Conservation (phyloP, 805 yeast species). For the Saturnispora hagleri region DNA sequence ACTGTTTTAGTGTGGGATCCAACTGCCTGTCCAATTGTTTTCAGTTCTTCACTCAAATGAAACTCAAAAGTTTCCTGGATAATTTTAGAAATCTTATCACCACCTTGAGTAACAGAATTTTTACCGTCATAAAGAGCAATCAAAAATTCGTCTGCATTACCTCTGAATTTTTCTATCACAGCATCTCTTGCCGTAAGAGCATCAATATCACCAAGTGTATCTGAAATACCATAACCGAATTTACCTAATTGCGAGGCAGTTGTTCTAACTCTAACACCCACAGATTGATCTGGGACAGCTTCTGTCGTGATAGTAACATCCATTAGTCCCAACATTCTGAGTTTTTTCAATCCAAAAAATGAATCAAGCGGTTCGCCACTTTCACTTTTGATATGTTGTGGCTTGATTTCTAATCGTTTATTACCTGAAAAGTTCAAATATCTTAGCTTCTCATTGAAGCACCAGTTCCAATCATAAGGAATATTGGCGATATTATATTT, state of each 20-base stretch:
- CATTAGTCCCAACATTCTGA: slow-evolving; percentile 77
- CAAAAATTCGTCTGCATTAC: slow-evolving; percentile 71
- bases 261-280: slow-evolving; percentile 78
- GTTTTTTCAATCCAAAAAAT: slow-evolving; percentile 48
- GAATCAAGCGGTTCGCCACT: slow-evolving; percentile 61
- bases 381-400: slow-evolving; percentile 40
- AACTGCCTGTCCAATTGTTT: slow-evolving; percentile 28
- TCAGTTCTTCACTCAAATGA: slow-evolving; percentile 59
- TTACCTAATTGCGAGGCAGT: slow-evolving; percentile 72
- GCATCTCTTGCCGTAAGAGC: slow-evolving; percentile 71
- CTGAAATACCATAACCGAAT: slow-evolving; percentile 87
- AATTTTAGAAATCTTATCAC: slow-evolving; percentile 60
- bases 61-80: slow-evolving; percentile 65
- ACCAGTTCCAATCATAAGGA: slow-evolving; percentile 98
- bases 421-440: slow-evolving; percentile 90
- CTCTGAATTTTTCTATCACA: slow-evolving; percentile 79
- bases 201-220: slow-evolving; percentile 61
- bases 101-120: slow-evolving; percentile 43
- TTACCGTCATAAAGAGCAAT: slow-evolving; percentile 84
- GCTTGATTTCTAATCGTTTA: slow-evolving; percentile 80
- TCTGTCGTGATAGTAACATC: slow-evolving; percentile 91
- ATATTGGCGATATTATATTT: slow-evolving; percentile 89
- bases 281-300: slow-evolving; percentile 79
- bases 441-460: slow-evolving; percentile 62
- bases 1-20: slow-evolving; percentile 39